phyloP scores from a whole-genome alignment of 208 protist genomes.

The Crithidia acanthocephali region DNA sequence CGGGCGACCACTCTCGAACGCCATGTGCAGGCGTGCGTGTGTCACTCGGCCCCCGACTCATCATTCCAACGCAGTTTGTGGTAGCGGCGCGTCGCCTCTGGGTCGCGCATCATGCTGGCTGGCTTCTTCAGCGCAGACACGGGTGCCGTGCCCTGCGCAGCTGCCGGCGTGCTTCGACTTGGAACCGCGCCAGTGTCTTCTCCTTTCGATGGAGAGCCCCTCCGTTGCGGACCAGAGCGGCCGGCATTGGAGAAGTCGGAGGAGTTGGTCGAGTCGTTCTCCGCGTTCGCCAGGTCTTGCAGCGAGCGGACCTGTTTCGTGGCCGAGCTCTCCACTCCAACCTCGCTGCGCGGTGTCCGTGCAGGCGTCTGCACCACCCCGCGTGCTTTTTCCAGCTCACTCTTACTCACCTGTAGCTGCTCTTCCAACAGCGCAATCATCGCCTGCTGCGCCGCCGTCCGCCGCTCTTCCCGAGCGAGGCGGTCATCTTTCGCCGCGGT shows the following conservation, averaged over 20 bases:
- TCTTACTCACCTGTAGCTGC: conserved; percentile 41
- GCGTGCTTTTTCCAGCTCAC: conserved; percentile 22
- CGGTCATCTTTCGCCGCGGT: background rate
- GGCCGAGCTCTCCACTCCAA: conserved; percentile 12
- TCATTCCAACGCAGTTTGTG: conserved; percentile 35
- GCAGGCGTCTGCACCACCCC: conserved; percentile 15
- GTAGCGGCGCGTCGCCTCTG: conserved; percentile 30
- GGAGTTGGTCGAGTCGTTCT: conserved; percentile 26
- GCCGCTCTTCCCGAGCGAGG: conserved; percentile 22
- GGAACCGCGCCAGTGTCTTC: background rate
- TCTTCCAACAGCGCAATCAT: conserved; percentile 51
- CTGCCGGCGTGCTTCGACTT: background rate
- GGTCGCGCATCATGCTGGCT: conserved; percentile 31
- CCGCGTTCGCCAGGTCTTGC: conserved; percentile 27
- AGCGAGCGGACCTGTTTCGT: conserved; percentile 21
- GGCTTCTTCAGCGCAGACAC: conserved; percentile 17
- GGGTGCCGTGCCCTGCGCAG: background rate
- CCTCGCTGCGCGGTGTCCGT: conserved; percentile 9
- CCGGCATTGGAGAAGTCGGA: conserved; percentile 25
- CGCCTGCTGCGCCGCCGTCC: conserved; percentile 32
- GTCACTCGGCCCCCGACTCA: conserved; percentile 14
- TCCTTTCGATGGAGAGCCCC: background rate
- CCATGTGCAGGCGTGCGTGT: background rate
- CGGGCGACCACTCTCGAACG: too few species aligned
- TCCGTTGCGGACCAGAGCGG: background rate